Conservation (phyloP, 257 asterid species). For the Linaria vulgaris region DNA sequence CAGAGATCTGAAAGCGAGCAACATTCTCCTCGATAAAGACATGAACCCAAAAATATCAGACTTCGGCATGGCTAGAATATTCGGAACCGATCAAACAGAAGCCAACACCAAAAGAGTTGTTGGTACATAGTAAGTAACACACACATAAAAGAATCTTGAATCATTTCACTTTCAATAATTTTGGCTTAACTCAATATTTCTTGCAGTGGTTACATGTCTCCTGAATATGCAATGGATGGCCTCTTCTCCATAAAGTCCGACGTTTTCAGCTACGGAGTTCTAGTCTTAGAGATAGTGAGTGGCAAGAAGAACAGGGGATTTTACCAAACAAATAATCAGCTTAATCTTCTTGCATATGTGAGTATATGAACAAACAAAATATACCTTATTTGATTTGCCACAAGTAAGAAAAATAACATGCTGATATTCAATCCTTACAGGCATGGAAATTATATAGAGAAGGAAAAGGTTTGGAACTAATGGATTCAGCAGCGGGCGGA, state of each 20-base stretch:
- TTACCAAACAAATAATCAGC: constrained; percentile 61
- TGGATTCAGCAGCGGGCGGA: constrained; percentile 46
- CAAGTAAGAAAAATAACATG: neutral
- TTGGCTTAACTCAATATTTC: neutral
- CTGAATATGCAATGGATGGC: constrained; percentile 87
- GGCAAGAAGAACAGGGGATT: constrained; percentile 72
- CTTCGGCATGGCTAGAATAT: constrained; percentile 84
- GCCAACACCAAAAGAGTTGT: constrained; percentile 69
- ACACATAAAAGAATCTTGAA: neutral
- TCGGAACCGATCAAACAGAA: constrained; percentile 72
- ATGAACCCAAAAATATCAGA: constrained; percentile 79
- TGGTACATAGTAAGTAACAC: constrained; percentile 67
- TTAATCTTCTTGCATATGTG: constrained; percentile 72
- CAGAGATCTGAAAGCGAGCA: constrained; percentile 79
- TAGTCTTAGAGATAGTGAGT: constrained; percentile 65
- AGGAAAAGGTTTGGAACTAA: constrained; percentile 51
- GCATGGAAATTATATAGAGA: constrained; percentile 65
- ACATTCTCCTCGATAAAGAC: constrained; percentile 61
- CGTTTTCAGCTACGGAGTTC: constrained; percentile 76
- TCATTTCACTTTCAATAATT: neutral
- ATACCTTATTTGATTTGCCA: too few species aligned
- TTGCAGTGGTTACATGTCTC: constrained; percentile 81
- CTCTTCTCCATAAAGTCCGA: constrained; percentile 71
- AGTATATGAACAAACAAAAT: constrained; percentile 27
- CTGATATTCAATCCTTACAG: constrained; percentile 29